These are phyloP conservation scores for Recurvomyces mirabilis DNA, from an alignment of 495 filamentous ascomycete genomes.

Conservation along the genomic window DNA sequence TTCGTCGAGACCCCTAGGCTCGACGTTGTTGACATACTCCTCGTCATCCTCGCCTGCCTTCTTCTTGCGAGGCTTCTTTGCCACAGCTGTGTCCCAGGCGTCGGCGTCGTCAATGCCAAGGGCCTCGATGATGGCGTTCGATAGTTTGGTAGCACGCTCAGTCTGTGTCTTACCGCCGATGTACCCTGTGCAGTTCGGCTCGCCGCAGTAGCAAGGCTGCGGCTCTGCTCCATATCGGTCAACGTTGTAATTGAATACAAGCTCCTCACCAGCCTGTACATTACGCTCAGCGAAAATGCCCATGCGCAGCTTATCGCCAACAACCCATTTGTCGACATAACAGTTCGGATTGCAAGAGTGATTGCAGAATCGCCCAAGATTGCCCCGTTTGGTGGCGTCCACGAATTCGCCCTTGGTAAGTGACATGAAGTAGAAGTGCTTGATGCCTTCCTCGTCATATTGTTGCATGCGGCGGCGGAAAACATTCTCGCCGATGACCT, in stretches of 20 bases:
- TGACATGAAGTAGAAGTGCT: slow-evolving; percentile 99
- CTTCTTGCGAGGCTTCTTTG: slow-evolving; percentile 85
- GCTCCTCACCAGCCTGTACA: slow-evolving; percentile 81
- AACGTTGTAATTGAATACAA: slow-evolving; percentile 99
- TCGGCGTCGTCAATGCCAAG: slow-evolving; percentile 91
- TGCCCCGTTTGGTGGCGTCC: slow-evolving; percentile 93
- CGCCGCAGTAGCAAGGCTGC: slow-evolving; percentile 91
- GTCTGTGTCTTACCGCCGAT: slow-evolving; percentile 98
- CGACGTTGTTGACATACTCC: slow-evolving; percentile 85
- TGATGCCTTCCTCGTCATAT: slow-evolving; percentile 92
- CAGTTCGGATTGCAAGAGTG: slow-evolving; percentile 99
- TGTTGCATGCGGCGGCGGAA: slow-evolving; percentile 82
- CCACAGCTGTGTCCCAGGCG: slow-evolving; percentile 78
- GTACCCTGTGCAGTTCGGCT: slow-evolving; percentile 88
- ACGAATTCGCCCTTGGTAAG: slow-evolving; percentile 93
- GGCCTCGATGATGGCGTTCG: slow-evolving; percentile 82
- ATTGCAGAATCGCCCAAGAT: slow-evolving; percentile 95
- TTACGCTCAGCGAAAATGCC: slow-evolving; percentile 89
- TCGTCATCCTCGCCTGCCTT: slow-evolving; percentile 91
- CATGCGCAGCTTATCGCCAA: slow-evolving; percentile 97
- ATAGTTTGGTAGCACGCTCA: slow-evolving; percentile 83
- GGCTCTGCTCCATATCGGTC: slow-evolving; percentile 95
- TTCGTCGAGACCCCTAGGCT: slow-evolving; percentile 75
- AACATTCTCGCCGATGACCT: slow-evolving; percentile 85
- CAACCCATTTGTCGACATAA: slow-evolving; percentile 99